A percentile compares a stretch with the other conserved stretches of the same genome.
These are phyloP conservation scores for Lachnellula suecica DNA, from an alignment of 2,329 filamentous ascomycete genomes.

Conservation along the genomic window DNA sequence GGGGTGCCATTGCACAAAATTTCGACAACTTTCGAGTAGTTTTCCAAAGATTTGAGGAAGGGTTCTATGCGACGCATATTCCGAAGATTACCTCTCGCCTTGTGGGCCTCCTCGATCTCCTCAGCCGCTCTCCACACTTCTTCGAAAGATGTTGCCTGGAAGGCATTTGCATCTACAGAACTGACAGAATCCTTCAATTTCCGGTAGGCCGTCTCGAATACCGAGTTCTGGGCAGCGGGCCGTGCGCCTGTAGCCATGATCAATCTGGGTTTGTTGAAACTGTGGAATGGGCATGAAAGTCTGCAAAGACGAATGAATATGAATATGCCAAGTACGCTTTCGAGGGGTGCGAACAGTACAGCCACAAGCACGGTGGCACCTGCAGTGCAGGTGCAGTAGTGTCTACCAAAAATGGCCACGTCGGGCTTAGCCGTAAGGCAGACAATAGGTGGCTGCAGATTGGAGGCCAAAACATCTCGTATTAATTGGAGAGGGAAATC, in stretches of 20 bases:
- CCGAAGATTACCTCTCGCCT: slow-evolving; percentile 36
- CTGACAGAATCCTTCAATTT: neutral
- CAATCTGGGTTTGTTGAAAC: too few relatives aligned
- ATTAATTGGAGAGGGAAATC: too few relatives aligned
- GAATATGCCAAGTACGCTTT: too few relatives aligned
- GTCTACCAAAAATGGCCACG: too few relatives aligned
- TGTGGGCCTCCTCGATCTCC: slow-evolving; percentile 40
- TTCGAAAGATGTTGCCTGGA: slow-evolving; percentile 35
- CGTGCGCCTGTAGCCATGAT: neutral
- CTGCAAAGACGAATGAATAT: too few relatives aligned
- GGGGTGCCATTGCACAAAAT: slow-evolving; percentile 46
- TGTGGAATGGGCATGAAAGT: too few relatives aligned
- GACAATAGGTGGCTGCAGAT: too few relatives aligned
- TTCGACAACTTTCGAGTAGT: slow-evolving; percentile 42
- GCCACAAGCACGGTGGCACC: too few relatives aligned
- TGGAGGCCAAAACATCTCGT: too few relatives aligned
- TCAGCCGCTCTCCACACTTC: slow-evolving; percentile 38
- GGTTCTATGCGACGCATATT: slow-evolving; percentile 45
- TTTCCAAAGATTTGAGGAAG: slow-evolving; percentile 40
- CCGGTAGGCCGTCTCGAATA: neutral
- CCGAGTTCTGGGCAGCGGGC: neutral
- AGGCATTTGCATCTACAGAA: neutral
- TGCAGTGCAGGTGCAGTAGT: too few relatives aligned
- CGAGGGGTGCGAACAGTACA: too few relatives aligned
- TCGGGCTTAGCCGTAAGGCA: too few relatives aligned